Percentiles rank a stretch among this genome's conserved stretches.
These are phyloP conservation scores for Candida patagonica DNA, from an alignment of 805 yeast genomes.

Conservation along the genomic window DNA sequence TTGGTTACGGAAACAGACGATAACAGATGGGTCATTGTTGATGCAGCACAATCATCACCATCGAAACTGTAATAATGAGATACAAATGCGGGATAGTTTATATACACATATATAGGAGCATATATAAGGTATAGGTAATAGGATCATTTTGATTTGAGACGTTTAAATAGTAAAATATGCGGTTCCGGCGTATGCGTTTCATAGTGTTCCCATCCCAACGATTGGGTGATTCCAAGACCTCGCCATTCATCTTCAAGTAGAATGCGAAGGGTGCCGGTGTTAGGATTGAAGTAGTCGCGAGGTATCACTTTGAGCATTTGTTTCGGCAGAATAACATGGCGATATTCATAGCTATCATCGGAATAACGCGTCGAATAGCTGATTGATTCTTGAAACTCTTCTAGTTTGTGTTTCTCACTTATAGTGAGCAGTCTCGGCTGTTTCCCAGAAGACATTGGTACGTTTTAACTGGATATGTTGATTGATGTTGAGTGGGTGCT, in stretches of 20 bases:
- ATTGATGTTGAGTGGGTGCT: not conserved
- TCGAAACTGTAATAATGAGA: not conserved
- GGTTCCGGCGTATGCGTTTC: constrained; percentile 99
- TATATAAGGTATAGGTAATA: too few relatives aligned
- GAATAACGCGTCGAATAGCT: constrained; percentile 81
- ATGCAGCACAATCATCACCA: not conserved
- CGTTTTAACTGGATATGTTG: not conserved
- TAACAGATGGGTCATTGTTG: constrained; percentile 9
- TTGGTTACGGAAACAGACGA: constrained; percentile 8
- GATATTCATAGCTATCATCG: constrained; percentile 85
- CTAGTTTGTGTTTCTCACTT: constrained; percentile 73
- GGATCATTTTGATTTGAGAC: too few relatives aligned
- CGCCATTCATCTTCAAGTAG: constrained; percentile 97
- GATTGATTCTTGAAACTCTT: constrained; percentile 87
- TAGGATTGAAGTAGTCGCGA: constrained; percentile 84
- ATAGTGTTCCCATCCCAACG: constrained; percentile 95
- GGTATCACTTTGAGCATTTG: constrained; percentile 92
- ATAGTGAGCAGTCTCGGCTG: constrained; percentile 62
- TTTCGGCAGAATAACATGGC: constrained; percentile 94
- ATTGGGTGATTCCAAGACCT: constrained; percentile 94
- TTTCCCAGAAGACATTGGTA: not conserved
- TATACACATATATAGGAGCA: too few relatives aligned
- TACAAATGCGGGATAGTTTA: too few relatives aligned
- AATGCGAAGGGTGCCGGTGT: constrained; percentile 87
- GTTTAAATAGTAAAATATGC: constrained; percentile 78